Evolutionary conservation across 2,329 filamentous ascomycete species (phyloP).

Genomic region (Sclerotinia spermophila): DNA sequence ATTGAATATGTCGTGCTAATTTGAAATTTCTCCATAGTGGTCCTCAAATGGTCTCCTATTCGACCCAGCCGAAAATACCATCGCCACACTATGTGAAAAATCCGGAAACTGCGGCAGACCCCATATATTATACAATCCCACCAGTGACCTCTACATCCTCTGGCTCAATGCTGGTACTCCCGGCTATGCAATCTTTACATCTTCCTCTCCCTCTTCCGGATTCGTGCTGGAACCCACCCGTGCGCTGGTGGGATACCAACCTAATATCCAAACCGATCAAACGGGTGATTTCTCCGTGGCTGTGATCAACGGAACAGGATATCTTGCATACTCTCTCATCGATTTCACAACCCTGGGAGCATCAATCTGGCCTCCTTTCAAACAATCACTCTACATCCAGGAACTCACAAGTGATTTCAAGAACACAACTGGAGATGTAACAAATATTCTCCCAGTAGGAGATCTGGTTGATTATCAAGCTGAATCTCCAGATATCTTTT

Average conservation of each 20-base stretch:
- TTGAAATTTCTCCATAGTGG: neutral
- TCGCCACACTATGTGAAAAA: neutral
- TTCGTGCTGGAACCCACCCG: neutral
- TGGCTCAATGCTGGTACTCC: constrained; percentile 9
- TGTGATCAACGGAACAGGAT: constrained; percentile 27
- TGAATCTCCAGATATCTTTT: constrained; percentile 31
- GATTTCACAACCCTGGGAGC: constrained; percentile 28
- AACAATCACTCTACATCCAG: constrained; percentile 28
- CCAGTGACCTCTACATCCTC: neutral
- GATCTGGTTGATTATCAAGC: constrained; percentile 29
- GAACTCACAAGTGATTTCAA: constrained; percentile 25
- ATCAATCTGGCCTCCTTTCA: constrained; percentile 31
- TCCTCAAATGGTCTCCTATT: constrained; percentile 11
- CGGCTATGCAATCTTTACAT: constrained; percentile 2
- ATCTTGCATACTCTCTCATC: constrained; percentile 28
- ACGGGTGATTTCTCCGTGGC: constrained; percentile 6
- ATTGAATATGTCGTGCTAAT: neutral
- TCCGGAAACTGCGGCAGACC: constrained; percentile 5
- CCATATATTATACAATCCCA: neutral
- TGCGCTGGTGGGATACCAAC: constrained; percentile 5
- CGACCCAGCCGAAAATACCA: neutral
- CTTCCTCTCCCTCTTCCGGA: neutral
- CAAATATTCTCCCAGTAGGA: constrained; percentile 4
- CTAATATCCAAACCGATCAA: neutral
- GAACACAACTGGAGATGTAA: constrained; percentile 26